Evolutionary conservation across 2,329 filamentous ascomycete genomes (phyloP).

Genomic region (Sporothrix brasiliensis): DNA sequence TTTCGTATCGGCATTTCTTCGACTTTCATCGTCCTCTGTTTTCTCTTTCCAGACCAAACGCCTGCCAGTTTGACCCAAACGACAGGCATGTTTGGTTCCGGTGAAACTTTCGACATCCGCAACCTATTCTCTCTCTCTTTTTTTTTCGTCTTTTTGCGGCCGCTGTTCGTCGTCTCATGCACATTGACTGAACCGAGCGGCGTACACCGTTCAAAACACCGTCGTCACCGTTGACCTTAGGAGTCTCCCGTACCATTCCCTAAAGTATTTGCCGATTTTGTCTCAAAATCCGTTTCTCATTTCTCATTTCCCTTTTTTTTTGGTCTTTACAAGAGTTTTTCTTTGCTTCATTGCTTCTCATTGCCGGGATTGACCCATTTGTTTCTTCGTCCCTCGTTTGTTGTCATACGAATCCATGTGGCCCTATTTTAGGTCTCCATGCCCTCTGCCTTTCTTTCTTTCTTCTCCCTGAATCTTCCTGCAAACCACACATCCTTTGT

Average conservation of each 20-base stretch:
- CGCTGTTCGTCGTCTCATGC: conserved; percentile 23
- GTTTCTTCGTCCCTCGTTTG: not conserved
- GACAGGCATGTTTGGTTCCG: conserved; percentile 28
- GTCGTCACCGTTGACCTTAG: conserved; percentile 19
- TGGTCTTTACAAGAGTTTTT: not conserved
- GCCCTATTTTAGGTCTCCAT: conserved; percentile 6
- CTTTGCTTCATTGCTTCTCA: not conserved
- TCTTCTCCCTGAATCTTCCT: not conserved
- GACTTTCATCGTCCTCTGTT: not conserved
- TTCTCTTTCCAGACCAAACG: conserved; percentile 26
- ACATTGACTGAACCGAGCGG: not conserved
- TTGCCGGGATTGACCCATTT: not conserved
- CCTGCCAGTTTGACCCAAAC: conserved; percentile 29
- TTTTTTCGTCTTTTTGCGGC: conserved; percentile 19
- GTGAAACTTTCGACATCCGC: conserved; percentile 8
- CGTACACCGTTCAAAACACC: not conserved
- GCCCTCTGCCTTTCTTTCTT: conserved; percentile 24
- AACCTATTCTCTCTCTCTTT: not conserved
- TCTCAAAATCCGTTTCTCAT: not conserved
- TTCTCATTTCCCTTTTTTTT: not conserved
- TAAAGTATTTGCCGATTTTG: not conserved
- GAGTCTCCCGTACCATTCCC: not conserved
- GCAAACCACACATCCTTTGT: not conserved
- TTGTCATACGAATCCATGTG: not conserved
- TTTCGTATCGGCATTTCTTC: not conserved